phyloP scores from a whole-genome alignment of 495 filamentous ascomycete species.

The Penicillium alfredii region DNA sequence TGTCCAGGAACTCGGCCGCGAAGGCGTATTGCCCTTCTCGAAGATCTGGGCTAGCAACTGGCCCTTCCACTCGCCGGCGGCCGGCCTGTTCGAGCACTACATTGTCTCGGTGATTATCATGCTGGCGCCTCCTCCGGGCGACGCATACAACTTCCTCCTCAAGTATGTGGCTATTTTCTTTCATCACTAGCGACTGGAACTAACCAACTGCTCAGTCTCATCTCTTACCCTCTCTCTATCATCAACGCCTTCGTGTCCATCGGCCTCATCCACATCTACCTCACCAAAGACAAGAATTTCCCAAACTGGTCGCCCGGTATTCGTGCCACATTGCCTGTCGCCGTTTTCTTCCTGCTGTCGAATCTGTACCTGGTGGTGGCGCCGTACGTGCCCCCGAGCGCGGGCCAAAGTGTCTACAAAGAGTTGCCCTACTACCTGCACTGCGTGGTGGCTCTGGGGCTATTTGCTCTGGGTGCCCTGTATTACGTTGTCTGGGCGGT shows the following conservation, averaged over 20 bases:
- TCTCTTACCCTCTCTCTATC: slow-evolving; percentile 55
- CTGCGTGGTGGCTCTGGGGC: slow-evolving; percentile 49
- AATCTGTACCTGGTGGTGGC: slow-evolving; percentile 56
- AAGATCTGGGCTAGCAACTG: slow-evolving; percentile 59
- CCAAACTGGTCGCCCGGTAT: slow-evolving; percentile 33
- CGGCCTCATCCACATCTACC: slow-evolving; percentile 52
- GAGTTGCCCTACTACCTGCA: slow-evolving; percentile 63
- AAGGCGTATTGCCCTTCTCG: slow-evolving; percentile 57
- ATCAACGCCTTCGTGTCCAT: slow-evolving; percentile 55
- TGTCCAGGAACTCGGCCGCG: slow-evolving; percentile 60
- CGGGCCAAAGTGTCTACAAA: slow-evolving; percentile 52
- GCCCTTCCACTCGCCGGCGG: slow-evolving; percentile 55
- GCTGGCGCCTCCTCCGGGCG: slow-evolving; percentile 57
- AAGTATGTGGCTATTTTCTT: no score
- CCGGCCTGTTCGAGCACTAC: slow-evolving; percentile 58
- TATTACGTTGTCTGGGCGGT: slow-evolving; percentile 57
- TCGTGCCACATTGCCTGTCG: slow-evolving; percentile 36
- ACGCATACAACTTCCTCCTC: slow-evolving; percentile 59
- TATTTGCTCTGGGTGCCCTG: slow-evolving; percentile 48
- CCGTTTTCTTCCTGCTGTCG: slow-evolving; percentile 51
- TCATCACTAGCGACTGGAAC: no score
- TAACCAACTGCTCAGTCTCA: slow-evolving; percentile 40
- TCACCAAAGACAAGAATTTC: slow-evolving; percentile 38
- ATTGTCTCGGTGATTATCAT: slow-evolving; percentile 54
- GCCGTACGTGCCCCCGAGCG: slow-evolving; percentile 59